Percentiles rank a stretch among this genome's conserved stretches.
phyloP scores from a whole-genome alignment of 1,139 yeast genomes.

The Geotrichum citri-aurantii region DNA sequence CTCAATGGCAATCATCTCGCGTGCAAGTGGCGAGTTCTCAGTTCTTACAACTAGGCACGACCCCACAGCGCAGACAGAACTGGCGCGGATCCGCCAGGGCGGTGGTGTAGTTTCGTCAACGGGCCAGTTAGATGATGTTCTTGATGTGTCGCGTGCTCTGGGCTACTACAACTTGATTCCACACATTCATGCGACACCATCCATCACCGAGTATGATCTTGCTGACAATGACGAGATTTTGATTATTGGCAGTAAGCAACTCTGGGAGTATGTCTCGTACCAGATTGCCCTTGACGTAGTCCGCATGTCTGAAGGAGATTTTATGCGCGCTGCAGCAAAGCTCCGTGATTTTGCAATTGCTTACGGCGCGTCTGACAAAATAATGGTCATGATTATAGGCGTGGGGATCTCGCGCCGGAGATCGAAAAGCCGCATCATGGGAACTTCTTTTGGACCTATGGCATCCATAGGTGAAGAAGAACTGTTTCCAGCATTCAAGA shows the following conservation, averaged over 20 bases:
- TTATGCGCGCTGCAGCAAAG: slow-evolving; percentile 89
- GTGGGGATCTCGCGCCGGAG: slow-evolving; percentile 40
- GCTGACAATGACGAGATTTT: slow-evolving; percentile 75
- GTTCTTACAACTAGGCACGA: slow-evolving; percentile 75
- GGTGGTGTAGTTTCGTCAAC: slow-evolving; percentile 88
- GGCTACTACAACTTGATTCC: slow-evolving; percentile 86
- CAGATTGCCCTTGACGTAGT: slow-evolving; percentile 90
- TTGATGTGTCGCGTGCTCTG: slow-evolving; percentile 82
- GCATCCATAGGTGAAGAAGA: slow-evolving; percentile 42
- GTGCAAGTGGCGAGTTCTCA: slow-evolving; percentile 73
- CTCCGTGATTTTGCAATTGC: slow-evolving; percentile 91
- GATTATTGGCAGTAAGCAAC: slow-evolving; percentile 74
- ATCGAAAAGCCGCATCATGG: slow-evolving; percentile 32
- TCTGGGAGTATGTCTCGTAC: slow-evolving; percentile 80
- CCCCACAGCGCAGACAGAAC: slow-evolving; percentile 74
- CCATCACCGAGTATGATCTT: slow-evolving; percentile 55
- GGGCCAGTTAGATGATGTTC: slow-evolving; percentile 78
- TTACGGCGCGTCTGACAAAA: slow-evolving; percentile 78
- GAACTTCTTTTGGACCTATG: slow-evolving; percentile 11
- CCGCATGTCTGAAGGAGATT: slow-evolving; percentile 76
- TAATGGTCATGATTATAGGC: slow-evolving; percentile 79
- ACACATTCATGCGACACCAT: slow-evolving; percentile 86
- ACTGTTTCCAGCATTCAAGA: slow-evolving; percentile 43
- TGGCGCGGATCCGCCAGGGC: slow-evolving; percentile 80
- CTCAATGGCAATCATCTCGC: slow-evolving; percentile 71